phyloP scores from a whole-genome alignment of 805 yeast genomes.

The Metschnikowia baotianmanensis region DNA sequence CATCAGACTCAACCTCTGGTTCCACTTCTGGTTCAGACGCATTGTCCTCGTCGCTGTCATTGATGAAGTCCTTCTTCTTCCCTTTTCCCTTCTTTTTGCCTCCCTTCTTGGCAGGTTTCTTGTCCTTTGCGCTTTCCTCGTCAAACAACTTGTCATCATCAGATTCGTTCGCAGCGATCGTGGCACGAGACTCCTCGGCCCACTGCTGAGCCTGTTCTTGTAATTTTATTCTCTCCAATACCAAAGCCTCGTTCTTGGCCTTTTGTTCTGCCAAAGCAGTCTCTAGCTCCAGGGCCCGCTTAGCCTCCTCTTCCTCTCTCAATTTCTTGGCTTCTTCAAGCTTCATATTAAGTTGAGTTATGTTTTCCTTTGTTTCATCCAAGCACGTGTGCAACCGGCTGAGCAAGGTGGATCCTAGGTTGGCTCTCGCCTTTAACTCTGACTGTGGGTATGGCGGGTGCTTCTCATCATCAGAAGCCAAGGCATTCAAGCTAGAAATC shows the following conservation, averaged over 20 bases:
- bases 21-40: slow-evolving; percentile 22
- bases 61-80: slow-evolving; percentile 32
- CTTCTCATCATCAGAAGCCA: slow-evolving; percentile 50
- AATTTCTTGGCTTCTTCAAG: slow-evolving; percentile 70
- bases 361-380: slow-evolving; percentile 70
- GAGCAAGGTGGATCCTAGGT: slow-evolving; percentile 75
- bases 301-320: slow-evolving; percentile 55
- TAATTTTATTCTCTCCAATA: slow-evolving; percentile 45
- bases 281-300: slow-evolving; percentile 36
- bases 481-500: slow-evolving; percentile 52
- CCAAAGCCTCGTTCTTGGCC: slow-evolving; percentile 44
- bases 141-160: slow-evolving; percentile 33
- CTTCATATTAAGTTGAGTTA: slow-evolving; percentile 53
- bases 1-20: slow-evolving; percentile 11
- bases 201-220: slow-evolving; percentile 53
- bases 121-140: slow-evolving; percentile 26
- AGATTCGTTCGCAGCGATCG: slow-evolving; percentile 36
- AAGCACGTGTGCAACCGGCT: slow-evolving; percentile 68
- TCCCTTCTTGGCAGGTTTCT: slow-evolving; percentile 20
- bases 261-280: slow-evolving; percentile 43
- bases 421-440: slow-evolving; percentile 84
- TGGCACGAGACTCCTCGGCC: slow-evolving; percentile 44
- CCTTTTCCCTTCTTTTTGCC: slow-evolving; percentile 25
- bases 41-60: slow-evolving; percentile 35
- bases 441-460: slow-evolving; percentile 76